These are phyloP conservation scores for Trichoderma gamsii DNA, from an alignment of 495 filamentous ascomycete genomes.

Conservation along the genomic window DNA sequence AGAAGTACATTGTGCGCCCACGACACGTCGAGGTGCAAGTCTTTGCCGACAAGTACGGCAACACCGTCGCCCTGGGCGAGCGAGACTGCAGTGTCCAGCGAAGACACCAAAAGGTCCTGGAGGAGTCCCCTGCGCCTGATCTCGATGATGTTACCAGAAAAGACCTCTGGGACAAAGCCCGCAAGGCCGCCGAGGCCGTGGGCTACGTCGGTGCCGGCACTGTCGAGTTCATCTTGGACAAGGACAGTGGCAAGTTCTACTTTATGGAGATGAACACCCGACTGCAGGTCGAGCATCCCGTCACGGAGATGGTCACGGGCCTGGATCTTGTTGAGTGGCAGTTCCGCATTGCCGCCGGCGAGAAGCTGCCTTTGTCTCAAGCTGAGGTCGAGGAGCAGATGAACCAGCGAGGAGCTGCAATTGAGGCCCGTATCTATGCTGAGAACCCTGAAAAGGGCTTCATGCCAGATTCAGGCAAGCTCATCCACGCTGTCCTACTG, in stretches of 20 bases:
- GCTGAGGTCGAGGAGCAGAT: conserved; percentile 74
- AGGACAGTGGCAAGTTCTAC: conserved; percentile 87
- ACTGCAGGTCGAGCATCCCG: conserved; percentile 94
- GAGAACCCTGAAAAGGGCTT: conserved; percentile 89
- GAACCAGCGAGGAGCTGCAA: conserved; percentile 69
- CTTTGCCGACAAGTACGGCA: conserved; percentile 86
- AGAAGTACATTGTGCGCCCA: conserved; percentile 92
- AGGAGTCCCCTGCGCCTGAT: conserved; percentile 90
- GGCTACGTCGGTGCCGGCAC: conserved; percentile 95
- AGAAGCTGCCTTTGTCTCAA: conserved; percentile 78
- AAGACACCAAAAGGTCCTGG: conserved; percentile 93
- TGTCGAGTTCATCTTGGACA: conserved; percentile 98
- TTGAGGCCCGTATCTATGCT: conserved; percentile 94
- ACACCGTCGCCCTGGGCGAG: conserved; percentile 78
- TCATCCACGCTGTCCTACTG: conserved; percentile 77
- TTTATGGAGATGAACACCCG: conserved; percentile 99
- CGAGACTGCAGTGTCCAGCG: conserved; percentile 83
- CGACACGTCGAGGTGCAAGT: conserved; percentile 97
- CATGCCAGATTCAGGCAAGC: conserved; percentile 85
- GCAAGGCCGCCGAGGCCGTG: conserved; percentile 82
- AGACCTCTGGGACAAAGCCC: conserved; percentile 90
- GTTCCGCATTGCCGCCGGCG: conserved; percentile 83
- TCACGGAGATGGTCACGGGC: conserved; percentile 94
- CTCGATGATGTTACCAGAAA: conserved; percentile 70
- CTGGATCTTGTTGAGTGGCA: conserved; percentile 96